Evolutionary conservation across 345 rosid genomes (phyloP).

Genomic region (Garcia nutans): DNA sequence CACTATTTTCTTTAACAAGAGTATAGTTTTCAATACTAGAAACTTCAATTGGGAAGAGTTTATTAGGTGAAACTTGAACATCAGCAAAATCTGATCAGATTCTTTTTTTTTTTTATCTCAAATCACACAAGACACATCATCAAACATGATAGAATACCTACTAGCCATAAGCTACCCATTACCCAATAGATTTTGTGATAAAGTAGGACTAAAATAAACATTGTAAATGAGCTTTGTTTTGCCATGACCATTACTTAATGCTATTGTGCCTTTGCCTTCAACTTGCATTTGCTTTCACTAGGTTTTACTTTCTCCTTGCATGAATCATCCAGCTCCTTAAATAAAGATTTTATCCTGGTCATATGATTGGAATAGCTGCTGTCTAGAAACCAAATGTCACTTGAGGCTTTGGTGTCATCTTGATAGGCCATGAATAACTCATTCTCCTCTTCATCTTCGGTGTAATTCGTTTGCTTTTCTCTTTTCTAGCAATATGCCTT

Average conservation of each 20-base stretch:
- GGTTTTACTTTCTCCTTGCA: slow-evolving; percentile 1
- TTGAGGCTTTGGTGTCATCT: neutral
- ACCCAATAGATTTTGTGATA: neutral
- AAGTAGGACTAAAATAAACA: neutral
- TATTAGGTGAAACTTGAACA: neutral
- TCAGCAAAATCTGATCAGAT: neutral
- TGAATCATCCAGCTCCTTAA: neutral
- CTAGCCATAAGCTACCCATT: neutral
- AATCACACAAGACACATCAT: neutral
- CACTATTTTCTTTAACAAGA: neutral
- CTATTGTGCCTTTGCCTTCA: neutral
- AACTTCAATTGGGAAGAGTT: slow-evolving; percentile 9
- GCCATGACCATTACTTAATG: neutral
- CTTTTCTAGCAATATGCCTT: neutral
- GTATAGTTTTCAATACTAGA: neutral
- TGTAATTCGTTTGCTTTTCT: neutral
- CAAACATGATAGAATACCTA: neutral
- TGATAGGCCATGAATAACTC: too few species aligned
- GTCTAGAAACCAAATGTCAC: neutral
- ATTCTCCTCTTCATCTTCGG: too few species aligned
- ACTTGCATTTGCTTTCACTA: neutral
- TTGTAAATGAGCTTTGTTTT: neutral
- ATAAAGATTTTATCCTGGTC: neutral
- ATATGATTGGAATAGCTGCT: neutral
- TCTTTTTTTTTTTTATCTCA: neutral